Evolutionary conservation across 495 filamentous ascomycete species (phyloP), one percentile per base, ranked within the genome.

Genomic region (Penicillium diatomitis): DNA sequence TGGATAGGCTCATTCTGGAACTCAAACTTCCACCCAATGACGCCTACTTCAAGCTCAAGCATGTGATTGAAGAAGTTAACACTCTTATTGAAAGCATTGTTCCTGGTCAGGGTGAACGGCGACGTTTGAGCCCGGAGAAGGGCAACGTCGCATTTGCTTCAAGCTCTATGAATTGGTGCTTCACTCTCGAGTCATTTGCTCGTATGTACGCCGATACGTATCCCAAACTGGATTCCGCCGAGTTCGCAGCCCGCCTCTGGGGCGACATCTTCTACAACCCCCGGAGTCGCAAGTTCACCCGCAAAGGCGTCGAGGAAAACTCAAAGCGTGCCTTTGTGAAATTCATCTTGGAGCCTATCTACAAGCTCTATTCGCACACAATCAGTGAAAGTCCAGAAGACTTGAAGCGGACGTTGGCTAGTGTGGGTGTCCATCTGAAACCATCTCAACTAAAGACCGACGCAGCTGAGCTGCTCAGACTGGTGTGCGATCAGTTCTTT

Each of bases 261-360:
- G 92, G 94, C 5, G 91, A 98, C 63, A 86, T 98, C 49, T 97
- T 94, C 68, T 97, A 84, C 73, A 97, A 96, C 60, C 90, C 92
- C 0, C 73, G 71, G 53, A 91, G 85, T 64, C 83, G 91, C 39
- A 91, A 85, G 47, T 98, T 98, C 58, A 92, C 86, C 37, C 79
- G 92, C 47, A 96, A 92, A 60, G 82, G 80, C 32, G 60, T 87
- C 27, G 92, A 98, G 60, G 81, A 90, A 53, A 71, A 78, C 32
- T 81, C 89, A 6, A 91, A 84, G 64, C 76, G 92, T 38, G 84
- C 87, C 6, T 98, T 98, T 67, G 87, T 97, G 52, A 83, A 95
- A 60, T 98, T 97, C 56, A 77, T 98, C 34, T 71, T 98, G 37
- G 94, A 98, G 61, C 94, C 92, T 29, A 88, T 98, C 49, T 98